phyloP scores from a whole-genome alignment of 202 grass and related monocot species.

The Digitaria exilis region DNA sequence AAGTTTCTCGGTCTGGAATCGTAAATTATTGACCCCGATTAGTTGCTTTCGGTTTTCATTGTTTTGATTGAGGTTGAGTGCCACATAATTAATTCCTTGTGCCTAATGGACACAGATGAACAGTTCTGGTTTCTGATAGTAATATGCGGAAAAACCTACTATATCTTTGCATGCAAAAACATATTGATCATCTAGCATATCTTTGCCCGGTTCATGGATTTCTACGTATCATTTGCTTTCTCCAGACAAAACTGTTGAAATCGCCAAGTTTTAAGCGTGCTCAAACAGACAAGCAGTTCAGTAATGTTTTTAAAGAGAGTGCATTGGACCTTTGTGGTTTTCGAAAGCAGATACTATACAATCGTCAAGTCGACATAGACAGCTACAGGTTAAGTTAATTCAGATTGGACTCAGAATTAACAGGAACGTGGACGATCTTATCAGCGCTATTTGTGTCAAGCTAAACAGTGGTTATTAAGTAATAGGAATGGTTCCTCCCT shows the following conservation, averaged over 20 bases:
- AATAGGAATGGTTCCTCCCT: not conserved
- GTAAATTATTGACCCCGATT: not conserved
- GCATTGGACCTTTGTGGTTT: not conserved
- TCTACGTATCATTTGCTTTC: not conserved
- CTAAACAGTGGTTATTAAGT: not conserved
- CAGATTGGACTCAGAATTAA: not conserved
- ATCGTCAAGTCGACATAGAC: not conserved
- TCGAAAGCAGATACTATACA: not conserved
- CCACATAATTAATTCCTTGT: not conserved
- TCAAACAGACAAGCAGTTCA: not conserved
- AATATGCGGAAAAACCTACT: not conserved
- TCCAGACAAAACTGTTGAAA: not conserved
- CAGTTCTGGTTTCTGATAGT: not conserved
- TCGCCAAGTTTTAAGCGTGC: not conserved
- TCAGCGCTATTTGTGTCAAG: not conserved
- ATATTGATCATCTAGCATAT: not conserved
- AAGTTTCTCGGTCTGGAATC: not conserved
- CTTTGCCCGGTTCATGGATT: not conserved
- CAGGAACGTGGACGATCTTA: not conserved
- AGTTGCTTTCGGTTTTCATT: not conserved
- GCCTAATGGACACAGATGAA: not conserved
- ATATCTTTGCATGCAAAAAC: not conserved
- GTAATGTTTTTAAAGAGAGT: not conserved
- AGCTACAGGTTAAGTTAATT: not conserved
- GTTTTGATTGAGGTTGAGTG: not conserved